Base-by-base conservation (phyloP, 495 filamentous ascomycete genomes). In the Talaromyces liani region DNA sequence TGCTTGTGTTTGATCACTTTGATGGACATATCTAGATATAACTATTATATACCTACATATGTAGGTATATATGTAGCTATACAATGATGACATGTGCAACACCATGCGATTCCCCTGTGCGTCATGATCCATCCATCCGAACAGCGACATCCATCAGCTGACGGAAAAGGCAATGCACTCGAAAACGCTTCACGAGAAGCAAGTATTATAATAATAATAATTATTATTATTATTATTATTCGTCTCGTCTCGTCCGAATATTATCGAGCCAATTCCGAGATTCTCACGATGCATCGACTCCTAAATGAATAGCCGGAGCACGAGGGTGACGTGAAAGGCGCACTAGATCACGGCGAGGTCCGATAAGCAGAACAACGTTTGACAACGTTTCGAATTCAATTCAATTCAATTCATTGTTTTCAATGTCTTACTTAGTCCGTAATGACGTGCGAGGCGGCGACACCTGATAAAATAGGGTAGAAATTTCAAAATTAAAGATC, bases 51-150 rank as follows among this genome's bases (percentile, higher is more conserved):
- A 53, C 22, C 27, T 29, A 29, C 2, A 24, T 2, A 24, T 24
- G 22, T 24, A 24, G 27, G 27, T 29, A 53, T 20, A 53, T 20
- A 24, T 24, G 22, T 24, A 24, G 27, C 2, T 29, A 53, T 20
- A 53, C 8, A 6, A 9, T 22, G 18, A 53, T 1, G 2, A n/a
- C 47, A 53, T 24, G 22, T 24, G 22, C 54, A 57, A 57, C 54
- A 57, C 54, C 54, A 57, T 57, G 54, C 27, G 25, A 57, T 57
- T 25, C 54, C 33, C 54, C 49, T 12, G 24, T 53, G 49, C 49
- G 10, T 53, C 18, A 25, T 53, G 49, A 27, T 57, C 25, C 25
- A 12, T 33, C 25, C 54, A 31, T 57, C 54, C 54, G 54, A 54
- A 57, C 54, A 57, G 25, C 54, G 24, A 31, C 54, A 27, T 57